Conservation (phyloP, 2,329 filamentous ascomycete species). For the Penicillium sp. region DNA sequence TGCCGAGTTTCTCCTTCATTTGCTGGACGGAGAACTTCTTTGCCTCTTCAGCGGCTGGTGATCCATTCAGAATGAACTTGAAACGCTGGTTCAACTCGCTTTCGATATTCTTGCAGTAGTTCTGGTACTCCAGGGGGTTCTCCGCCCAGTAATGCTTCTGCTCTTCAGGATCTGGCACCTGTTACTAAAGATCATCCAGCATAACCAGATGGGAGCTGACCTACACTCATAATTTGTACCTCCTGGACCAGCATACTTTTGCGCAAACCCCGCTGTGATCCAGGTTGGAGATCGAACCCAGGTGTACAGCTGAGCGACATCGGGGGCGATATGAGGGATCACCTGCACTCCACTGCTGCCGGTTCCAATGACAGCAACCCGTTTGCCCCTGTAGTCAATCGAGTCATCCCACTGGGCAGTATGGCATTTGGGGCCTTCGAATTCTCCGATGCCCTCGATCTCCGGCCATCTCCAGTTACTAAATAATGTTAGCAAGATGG, state of each 20-base stretch:
- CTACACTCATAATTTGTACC: conserved; percentile 26
- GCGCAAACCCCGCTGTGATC: conserved; percentile 16
- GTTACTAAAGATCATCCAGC: no score
- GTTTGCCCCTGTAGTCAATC: conserved; percentile 38
- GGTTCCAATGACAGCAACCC: conserved; percentile 39
- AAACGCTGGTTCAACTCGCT: conserved; percentile 30
- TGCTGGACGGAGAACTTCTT: conserved; percentile 1
- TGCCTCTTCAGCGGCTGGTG: conserved; percentile 49
- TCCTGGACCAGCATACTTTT: conserved; percentile 24
- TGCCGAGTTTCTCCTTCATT: conserved; percentile 17
- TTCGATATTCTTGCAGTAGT: conserved; percentile 35
- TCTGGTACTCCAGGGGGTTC: conserved; percentile 26
- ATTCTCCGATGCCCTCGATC: conserved; percentile 51
- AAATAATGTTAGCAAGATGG: no score
- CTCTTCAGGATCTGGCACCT: conserved; percentile 2
- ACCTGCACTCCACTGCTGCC: conserved; percentile 46
- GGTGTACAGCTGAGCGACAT: conserved; percentile 42
- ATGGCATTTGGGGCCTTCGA: conserved; percentile 49
- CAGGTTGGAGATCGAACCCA: conserved; percentile 5
- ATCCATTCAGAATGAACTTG: conserved; percentile 42
- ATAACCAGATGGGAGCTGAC: background rate
- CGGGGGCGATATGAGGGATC: conserved; percentile 31
- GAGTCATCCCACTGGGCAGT: conserved; percentile 35
- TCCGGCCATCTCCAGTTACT: conserved; percentile 43
- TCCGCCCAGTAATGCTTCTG: conserved; percentile 21